A percentile compares a stretch with the other conserved stretches of the same genome.
These are phyloP conservation scores for Ascochyta koolunga DNA, from an alignment of 2,329 filamentous ascomycete genomes.

Conservation along the genomic window DNA sequence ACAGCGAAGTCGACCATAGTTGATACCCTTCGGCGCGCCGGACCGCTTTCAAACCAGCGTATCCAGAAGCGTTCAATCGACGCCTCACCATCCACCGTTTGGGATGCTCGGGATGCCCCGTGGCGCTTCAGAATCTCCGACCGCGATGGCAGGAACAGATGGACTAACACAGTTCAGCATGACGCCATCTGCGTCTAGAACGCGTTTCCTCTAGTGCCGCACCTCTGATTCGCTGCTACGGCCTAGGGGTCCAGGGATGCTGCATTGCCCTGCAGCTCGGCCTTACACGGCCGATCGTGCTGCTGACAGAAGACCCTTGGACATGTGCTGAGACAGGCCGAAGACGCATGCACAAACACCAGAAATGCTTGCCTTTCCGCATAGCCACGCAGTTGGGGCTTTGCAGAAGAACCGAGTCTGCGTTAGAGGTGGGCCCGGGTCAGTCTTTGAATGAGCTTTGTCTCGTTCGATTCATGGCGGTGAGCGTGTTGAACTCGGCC, in stretches of 20 bases:
- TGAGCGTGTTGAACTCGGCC: slow-evolving; percentile 9
- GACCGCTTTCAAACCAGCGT: slow-evolving; percentile 5
- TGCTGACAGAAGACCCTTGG: not conserved
- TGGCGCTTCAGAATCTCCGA: slow-evolving; percentile 17
- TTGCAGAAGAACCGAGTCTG: not conserved
- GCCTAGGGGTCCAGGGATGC: not conserved
- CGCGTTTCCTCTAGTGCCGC: slow-evolving; percentile 9
- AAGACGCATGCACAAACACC: slow-evolving; percentile 1
- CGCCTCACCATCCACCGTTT: slow-evolving; percentile 31
- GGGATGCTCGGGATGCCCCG: slow-evolving; percentile 15
- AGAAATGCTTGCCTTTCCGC: not conserved
- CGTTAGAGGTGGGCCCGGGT: too few species aligned
- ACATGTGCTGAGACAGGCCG: slow-evolving; percentile 2
- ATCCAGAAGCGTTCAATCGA: slow-evolving; percentile 29
- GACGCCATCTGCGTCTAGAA: slow-evolving; percentile 32
- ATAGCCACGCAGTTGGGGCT: not conserved
- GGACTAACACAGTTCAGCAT: slow-evolving; percentile 34
- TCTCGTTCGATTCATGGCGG: not conserved
- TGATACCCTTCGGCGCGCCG: slow-evolving; percentile 9
- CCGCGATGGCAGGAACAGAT: slow-evolving; percentile 36
- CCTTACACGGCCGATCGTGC: slow-evolving; percentile 8
- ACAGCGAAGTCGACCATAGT: slow-evolving; percentile 2
- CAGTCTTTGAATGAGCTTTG: too few species aligned
- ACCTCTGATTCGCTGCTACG: slow-evolving; percentile 15
- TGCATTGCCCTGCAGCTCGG: slow-evolving; percentile 15